phyloP scores from a whole-genome alignment of 2,329 filamentous ascomycete species.

The Coccinonectria pachysandricola region DNA sequence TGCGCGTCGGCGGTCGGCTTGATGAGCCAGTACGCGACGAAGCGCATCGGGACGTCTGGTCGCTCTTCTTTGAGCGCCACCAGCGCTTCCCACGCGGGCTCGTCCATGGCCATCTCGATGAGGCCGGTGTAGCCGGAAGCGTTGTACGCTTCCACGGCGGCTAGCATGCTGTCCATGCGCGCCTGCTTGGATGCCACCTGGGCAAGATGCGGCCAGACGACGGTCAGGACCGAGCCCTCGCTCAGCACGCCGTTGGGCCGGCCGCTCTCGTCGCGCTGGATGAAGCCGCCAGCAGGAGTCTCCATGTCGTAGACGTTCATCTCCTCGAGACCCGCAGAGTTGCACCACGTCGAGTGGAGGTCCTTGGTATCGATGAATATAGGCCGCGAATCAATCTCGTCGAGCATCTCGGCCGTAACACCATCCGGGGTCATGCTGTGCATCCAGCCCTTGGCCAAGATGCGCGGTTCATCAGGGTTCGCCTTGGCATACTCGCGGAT shows the following conservation, averaged over 20 bases:
- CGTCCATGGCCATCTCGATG: constrained; percentile 53
- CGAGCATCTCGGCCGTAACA: constrained; percentile 34
- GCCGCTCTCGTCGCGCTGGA: constrained; percentile 38
- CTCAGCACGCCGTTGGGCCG: constrained; percentile 39
- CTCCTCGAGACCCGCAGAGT: constrained; percentile 38
- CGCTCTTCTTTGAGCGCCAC: constrained; percentile 28
- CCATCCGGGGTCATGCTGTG: constrained; percentile 36
- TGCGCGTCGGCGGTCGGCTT: constrained; percentile 33
- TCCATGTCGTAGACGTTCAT: constrained; percentile 34
- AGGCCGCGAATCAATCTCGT: constrained; percentile 42
- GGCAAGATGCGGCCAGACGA: constrained; percentile 46
- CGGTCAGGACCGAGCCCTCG: constrained; percentile 40
- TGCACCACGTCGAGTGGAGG: constrained; percentile 48
- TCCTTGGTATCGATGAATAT: constrained; percentile 49
- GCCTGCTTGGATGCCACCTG: constrained; percentile 36
- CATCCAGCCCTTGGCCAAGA: constrained; percentile 47
- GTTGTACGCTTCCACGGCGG: constrained; percentile 40
- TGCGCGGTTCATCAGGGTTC: constrained; percentile 36
- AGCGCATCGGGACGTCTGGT: constrained; percentile 28
- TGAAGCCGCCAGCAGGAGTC: constrained; percentile 40
- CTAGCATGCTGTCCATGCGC: constrained; percentile 35
- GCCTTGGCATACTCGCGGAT: constrained; percentile 35
- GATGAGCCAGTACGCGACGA: constrained; percentile 49
- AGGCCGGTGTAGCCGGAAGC: constrained; percentile 44
- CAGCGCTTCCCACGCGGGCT: constrained; percentile 42